These are phyloP conservation scores for Eimeria maxima DNA, from an alignment of 169 alveolate species.

Conservation along the genomic window DNA sequence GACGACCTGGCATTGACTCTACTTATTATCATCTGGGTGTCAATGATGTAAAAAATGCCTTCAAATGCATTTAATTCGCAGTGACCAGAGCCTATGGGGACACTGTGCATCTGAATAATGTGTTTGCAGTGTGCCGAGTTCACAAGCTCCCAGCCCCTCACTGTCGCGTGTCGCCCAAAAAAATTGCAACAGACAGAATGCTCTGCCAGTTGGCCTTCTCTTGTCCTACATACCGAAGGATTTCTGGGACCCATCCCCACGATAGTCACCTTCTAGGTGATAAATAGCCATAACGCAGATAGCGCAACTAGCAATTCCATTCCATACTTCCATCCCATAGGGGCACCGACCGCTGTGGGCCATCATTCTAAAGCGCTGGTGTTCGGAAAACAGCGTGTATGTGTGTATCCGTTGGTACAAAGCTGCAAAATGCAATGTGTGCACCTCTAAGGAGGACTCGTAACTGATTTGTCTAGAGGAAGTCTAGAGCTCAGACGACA, in stretches of 20 bases:
- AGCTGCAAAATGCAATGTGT: not conserved
- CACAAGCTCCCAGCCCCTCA: not conserved
- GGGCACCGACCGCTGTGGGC: no score
- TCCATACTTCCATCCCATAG: no score
- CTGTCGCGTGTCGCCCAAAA: not conserved
- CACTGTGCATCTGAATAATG: not conserved
- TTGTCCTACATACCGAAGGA: not conserved
- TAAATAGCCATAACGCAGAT: not conserved
- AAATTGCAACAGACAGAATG: not conserved
- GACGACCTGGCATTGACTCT: no score
- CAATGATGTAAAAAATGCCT: not conserved
- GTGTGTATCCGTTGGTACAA: not conserved
- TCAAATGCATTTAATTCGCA: not conserved
- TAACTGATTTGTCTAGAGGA: not conserved
- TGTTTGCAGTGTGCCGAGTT: not conserved
- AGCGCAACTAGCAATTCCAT: not conserved
- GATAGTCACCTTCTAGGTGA: not conserved
- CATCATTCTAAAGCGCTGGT: not conserved
- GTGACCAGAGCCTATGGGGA: not conserved
- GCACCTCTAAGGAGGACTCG: not conserved
- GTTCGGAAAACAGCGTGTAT: not conserved
- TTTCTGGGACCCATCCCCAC: not conserved
- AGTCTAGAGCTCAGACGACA: not conserved
- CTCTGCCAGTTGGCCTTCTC: not conserved
- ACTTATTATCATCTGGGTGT: no score